phyloP scores from a whole-genome alignment of 805 yeast species.

The Myxozyma sirexii region DNA sequence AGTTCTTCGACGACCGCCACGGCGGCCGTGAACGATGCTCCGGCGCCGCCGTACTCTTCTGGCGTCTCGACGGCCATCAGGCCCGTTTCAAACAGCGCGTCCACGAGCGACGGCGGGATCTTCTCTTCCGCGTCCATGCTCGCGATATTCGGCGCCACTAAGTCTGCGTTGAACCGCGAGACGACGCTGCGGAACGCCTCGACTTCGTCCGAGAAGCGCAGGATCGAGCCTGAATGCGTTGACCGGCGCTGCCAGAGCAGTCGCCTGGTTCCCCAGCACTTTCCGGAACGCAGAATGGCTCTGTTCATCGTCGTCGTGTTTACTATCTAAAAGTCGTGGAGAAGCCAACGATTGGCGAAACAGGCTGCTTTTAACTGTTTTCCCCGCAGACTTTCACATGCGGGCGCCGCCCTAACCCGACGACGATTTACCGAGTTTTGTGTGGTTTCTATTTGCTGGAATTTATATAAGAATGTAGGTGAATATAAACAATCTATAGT shows the following conservation, averaged over 20 bases:
- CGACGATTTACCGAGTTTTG: neutral
- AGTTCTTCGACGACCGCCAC: constrained; percentile 50
- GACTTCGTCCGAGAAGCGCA: constrained; percentile 47
- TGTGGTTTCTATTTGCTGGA: too few relatives aligned
- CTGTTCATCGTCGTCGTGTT: too few relatives aligned
- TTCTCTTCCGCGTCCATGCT: constrained; percentile 47
- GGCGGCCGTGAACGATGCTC: constrained; percentile 50
- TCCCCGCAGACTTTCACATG: neutral
- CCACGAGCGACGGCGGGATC: constrained; percentile 42
- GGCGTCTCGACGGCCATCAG: constrained; percentile 54
- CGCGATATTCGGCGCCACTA: constrained; percentile 46
- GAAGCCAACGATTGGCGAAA: too few relatives aligned
- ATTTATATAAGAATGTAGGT: too few relatives aligned
- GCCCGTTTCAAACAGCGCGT: constrained; percentile 46
- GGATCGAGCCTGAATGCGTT: constrained; percentile 5
- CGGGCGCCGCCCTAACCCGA: constrained; percentile 1
- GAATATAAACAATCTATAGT: neutral
- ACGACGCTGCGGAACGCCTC: constrained; percentile 48
- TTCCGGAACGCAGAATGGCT: too few relatives aligned
- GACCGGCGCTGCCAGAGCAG: neutral
- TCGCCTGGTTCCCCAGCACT: too few relatives aligned
- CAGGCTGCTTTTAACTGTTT: too few relatives aligned
- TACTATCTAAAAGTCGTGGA: neutral
- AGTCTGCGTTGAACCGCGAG: constrained; percentile 46
- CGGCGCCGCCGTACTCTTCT: constrained; percentile 51